These are phyloP conservation scores for Cyberlindnera americana DNA, from an alignment of 805 yeast species.

Conservation along the genomic window DNA sequence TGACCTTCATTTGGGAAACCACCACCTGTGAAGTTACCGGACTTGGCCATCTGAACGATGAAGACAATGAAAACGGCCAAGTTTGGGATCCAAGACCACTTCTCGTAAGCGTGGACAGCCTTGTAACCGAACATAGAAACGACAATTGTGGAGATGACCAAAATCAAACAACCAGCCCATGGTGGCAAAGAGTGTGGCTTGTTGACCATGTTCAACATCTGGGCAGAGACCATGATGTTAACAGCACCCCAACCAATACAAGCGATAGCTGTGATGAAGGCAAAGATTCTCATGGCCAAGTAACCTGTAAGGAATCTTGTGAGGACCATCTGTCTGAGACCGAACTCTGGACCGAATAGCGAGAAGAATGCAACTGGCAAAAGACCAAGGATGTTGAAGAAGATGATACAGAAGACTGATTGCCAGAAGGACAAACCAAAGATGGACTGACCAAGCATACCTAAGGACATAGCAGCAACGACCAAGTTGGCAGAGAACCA, in stretches of 20 bases:
- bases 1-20: conserved; percentile 45
- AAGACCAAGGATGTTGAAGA: conserved; percentile 72
- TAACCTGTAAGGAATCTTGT: conserved; percentile 79
- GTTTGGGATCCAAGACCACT: conserved; percentile 87
- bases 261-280: conserved; percentile 73
- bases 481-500: conserved; percentile 91
- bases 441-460: conserved; percentile 63
- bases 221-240: conserved; percentile 86
- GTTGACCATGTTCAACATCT: conserved; percentile 74
- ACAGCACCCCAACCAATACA: conserved; percentile 97
- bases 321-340: conserved; percentile 83
- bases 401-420: conserved; percentile 59
- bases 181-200: conserved; percentile 60
- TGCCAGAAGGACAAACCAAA: conserved; percentile 75
- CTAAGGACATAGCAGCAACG: conserved; percentile 76
- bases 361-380: conserved; percentile 81
- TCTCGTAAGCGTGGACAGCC: conserved; percentile 77
- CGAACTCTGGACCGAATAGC: conserved; percentile 76
- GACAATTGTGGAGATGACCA: conserved; percentile 62
- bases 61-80: conserved; percentile 68
- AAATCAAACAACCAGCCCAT: conserved; percentile 84
- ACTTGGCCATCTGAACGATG: conserved; percentile 69
- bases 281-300: conserved; percentile 68
- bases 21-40: conserved; percentile 60
- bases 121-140: conserved; percentile 84